Evolutionary conservation across 1,284 basidiomycete species (phyloP), one percentile per base, ranked within the genome.

Genomic region (Ganoderma boninense): DNA sequence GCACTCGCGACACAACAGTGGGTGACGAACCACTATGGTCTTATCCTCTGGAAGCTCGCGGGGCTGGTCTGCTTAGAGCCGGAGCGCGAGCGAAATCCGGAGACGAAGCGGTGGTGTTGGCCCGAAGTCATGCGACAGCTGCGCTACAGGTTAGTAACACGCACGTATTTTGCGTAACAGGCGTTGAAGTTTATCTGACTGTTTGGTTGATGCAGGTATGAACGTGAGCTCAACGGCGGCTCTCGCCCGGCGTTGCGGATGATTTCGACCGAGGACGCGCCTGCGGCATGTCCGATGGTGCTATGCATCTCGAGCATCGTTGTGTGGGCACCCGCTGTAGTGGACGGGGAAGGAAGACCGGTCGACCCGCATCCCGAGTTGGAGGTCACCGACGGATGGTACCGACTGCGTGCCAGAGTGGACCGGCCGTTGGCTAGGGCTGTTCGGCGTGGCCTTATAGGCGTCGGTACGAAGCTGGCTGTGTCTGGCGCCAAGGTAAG

Each of bases 341-440:
- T 80, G 4, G 79, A 83, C 38, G 84, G 87, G 0, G 83, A 87
- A 23, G 84, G 83, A 2, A 67, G 79, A 20, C 75, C 80, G 1
- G 76, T 82, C 20, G 81, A 82, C 40, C 77, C 84, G 32, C 77
- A 84, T 72, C 86, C 89, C 29, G 86, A 91, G 70, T 82, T 97
- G 7, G 97, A 98, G 80, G 84, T 99, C 16, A 97, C 96, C 0
- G 98, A 99, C 78, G 97, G 97, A 11, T 99, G 97, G 98, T 99
- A 99, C 77, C 85, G 90, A 43, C 86, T 99, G 16, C 88, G 91
- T 14, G 93, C 95, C 0, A 85, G 86, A 52, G 84, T 96, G 6
- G 97, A 99, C 79, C 83, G 85, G 16, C 87, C 92, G 1, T 83
- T 99, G 11, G 85, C 85, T 1, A 86, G 92, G 32, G 97, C 96